Evolutionary conservation across 805 yeast genomes (phyloP), one percentile per base, ranked within the genome.

Genomic region (Metschnikowia borealis): DNA sequence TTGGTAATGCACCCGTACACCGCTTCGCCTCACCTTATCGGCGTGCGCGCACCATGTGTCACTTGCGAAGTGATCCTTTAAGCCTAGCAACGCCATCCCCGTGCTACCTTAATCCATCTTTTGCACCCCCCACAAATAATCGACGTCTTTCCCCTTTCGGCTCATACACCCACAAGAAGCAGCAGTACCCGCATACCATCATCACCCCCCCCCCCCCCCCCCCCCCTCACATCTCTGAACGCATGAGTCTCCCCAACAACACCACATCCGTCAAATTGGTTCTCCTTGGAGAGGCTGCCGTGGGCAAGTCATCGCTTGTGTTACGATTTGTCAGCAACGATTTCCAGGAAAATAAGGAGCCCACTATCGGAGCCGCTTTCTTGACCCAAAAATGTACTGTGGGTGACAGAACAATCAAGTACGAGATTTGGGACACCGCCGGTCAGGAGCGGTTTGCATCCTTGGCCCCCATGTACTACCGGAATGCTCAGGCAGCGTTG

Each of bases 391-490:
- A 83, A 2, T 79, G 85, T 42, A 77, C 79, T 17, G 62, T 81
- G n/a, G 48, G 80, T 72, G 34, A 58, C 63, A 32, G 77, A 80
- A 80, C 82, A 1, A 78, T 86, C 39, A 85, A 85, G 63, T 80
- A 85, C 57, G 94, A 87, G 62, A 85, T 87, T 47, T 87, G 94
- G 95, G 95, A 87, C 62, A 86, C 92, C 2, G 91, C 92, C 0
- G 94, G 95, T 6, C 94, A 87, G 64, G 94, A 87, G 60, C 69
- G 95, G 49, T 87, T 86, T 61, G 78, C 85, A 54, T 82, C 89
- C 0, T 70, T 87, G 56, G 88, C 92, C 3, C 90, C 92, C 31
- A 87, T 87, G 90, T 87, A 87, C 67, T 87, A 87, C 65, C 67
- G 95, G 57, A 85, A 85, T 61, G 87, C 91, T 26, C 85, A 87